Evolutionary conservation across 2,329 filamentous ascomycete species (phyloP), one percentile per base, ranked within the genome.

Genomic region (Bipolaris oryzae): DNA sequence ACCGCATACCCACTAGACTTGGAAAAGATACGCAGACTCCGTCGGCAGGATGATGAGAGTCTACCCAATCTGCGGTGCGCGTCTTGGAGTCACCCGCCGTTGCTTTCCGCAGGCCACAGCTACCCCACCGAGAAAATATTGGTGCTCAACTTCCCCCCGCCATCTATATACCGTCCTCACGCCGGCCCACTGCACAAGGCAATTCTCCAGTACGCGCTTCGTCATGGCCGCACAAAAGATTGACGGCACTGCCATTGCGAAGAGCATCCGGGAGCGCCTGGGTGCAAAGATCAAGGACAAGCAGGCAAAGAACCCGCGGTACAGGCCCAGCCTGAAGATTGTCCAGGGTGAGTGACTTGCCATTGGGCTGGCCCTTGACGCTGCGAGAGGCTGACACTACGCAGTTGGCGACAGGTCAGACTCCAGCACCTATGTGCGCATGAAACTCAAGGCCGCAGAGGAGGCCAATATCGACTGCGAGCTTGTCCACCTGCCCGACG

Each of bases 361-460:
- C 47, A 60, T 55, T 63, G 54, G 41, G 28, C 18, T 31, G 35
- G 31, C 5, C 5, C 37, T 16, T 18, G 18, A 18, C 11, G 15
- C 9, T 31, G 33, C 33, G n/a, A 21, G 33, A 33, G 43, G 43
- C 61, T 67, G 48, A 65, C 42, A 18, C 10, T 1, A 25, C 15
- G 10, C 56, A 95, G 95, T 99, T 68, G 95, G 93, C 74, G 90
- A 93, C 77, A 88, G 95, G 70, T 91, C 91, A 66, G 95, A 99
- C 80, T 97, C 93, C 35, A 89, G 91, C 73, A 98, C 94, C 50
- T 99, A 99, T 90, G 94, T 99, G 79, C 93, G 93, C 80, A 99
- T 99, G 95, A 99, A 99, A 83, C 82, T 97, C 73, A 99, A 97
- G 85, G 95, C 95, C 65, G 95, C 95, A 56, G 83, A 91, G 76